Base-by-base conservation (phyloP, 805 yeast genomes). In the Millerago galiae region DNA sequence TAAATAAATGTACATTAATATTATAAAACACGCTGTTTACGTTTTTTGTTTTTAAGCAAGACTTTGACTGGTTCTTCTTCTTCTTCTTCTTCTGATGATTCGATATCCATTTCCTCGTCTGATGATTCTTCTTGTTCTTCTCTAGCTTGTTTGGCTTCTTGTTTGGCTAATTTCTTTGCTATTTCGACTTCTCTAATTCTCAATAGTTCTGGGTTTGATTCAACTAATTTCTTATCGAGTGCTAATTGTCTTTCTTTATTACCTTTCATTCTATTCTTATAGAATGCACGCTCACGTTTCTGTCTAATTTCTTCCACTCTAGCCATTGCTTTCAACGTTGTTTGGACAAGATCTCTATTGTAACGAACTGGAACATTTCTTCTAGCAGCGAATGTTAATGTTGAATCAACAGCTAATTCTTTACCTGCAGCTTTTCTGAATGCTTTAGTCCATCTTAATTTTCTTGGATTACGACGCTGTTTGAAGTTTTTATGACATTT, bases 381-480 rank as follows among this genome's bases (percentile, higher is more conserved):
- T 71, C 97, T 87, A 53, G 95, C 90, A 46, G 96, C 95, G 66
- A 93, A 93, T 1, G 98, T 86, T 59, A 93, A 75, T 5, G 99
- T 90, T 5, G 96, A 84, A 61, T 93, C 99, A 45, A 93, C 98
- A 18, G 95, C 96, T 74, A 93, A 77, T 64, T 93, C 99, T 66
- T 93, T 93, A 59, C 99, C 99, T 35, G 98, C 98, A 48, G 98
- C 95, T 66, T 93, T 93, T 71, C 99, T 81, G 77, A 93, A 93
- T 1, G 99, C 98, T 67, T 93, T 93, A 43, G 99, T 93, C 99
- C 99, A 93, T 69, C 78, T 85, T 67, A 90, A 80, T 68, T 93
- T 93, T 71, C 99, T 83, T 56, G 99, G 99, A 72, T 93, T 93
- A 68, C 99, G 83, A 74, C 96, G 89, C 72, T 89, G 95, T 65